Evolutionary conservation across 2,329 filamentous ascomycete species (phyloP), one percentile per base, ranked within the genome.

Genomic region (Diaporthe helianthi): DNA sequence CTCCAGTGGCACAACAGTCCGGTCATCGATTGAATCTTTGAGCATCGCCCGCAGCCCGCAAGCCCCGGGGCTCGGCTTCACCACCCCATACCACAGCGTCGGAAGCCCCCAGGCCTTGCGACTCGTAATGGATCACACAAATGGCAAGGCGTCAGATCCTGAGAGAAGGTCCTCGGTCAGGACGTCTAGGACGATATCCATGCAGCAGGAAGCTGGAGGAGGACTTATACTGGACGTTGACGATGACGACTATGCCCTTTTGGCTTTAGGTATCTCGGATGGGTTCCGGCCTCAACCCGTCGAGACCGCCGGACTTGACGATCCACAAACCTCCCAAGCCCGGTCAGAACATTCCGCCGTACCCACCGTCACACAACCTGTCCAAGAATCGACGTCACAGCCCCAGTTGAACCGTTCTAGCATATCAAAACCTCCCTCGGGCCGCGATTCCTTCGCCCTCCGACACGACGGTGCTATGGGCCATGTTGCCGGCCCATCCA

Each of bases 341-440:
- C 55, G 51, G n/a, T 44, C 65, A 47, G 68, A 66, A 9, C 33
- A 69, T 2, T 24, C 61, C 4, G n/a, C 22, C 26, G 22, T 38
- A 33, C 24, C 60, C 49, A 10, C 65, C 33, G 44, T 52, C 49
- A 17, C 65, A 49, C 54, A 47, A 29, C 29, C 54, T 3, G 19
- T 36, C 24, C 52, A 54, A 22, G 52, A 33, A 31, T 52, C 70
- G 15, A 49, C 47, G 17, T 51, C 69, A 53, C 53, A 51, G 1
- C 41, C 65, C 15, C 71, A 60, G n/a, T 36, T 68, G 81, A 85
- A 69, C 83, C 85, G 46, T 12, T 87, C 86, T 4, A 90, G 87
- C 76, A 85, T 85, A 58, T 80, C 84, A 17, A 90, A 90, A 72
- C 81, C 84, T n/a, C 82, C 81, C 6, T 80, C 79, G 15, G 79